Conservation (phyloP, 192 early-diverging fungal genomes). For the Coemansia sp. region DNA sequence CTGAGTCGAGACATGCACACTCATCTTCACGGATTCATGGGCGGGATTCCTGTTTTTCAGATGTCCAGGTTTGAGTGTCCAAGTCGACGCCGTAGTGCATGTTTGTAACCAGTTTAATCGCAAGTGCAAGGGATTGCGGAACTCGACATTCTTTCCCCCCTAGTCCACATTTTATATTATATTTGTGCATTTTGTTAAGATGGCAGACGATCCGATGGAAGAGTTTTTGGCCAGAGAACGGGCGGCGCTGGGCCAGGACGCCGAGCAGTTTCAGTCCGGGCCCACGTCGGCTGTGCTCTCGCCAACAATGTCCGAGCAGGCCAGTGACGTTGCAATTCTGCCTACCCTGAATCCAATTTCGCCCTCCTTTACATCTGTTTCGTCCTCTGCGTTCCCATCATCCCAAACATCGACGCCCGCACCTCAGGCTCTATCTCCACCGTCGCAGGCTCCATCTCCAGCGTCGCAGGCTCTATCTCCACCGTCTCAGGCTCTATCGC, state of each 20-base stretch:
- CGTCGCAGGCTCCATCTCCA: neutral
- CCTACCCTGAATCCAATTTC: neutral
- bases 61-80: too few relatives aligned
- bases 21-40: too few relatives aligned
- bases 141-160: neutral
- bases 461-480: neutral
- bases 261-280: slow-evolving; percentile 56
- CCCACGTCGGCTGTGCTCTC: slow-evolving; percentile 1
- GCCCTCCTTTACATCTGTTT: neutral
- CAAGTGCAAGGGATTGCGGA: neutral
- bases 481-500: too few relatives aligned
- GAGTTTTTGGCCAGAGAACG: slow-evolving; percentile 78
- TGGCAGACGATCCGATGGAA: slow-evolving; percentile 63
- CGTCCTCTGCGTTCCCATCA: neutral
- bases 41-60: too few relatives aligned
- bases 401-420: neutral
- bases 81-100: too few relatives aligned
- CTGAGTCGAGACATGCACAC: too few relatives aligned
- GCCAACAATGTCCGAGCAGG: neutral
- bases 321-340: neutral
- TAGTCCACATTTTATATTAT: neutral
- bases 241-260: slow-evolving; percentile 67
- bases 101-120: too few relatives aligned
- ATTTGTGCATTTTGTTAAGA: slow-evolving; percentile 5
- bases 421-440: too few relatives aligned